Evolutionary conservation across 2,329 filamentous ascomycete genomes (phyloP), one percentile per base, ranked within the genome.

Genomic region (Orbilia quercus): DNA sequence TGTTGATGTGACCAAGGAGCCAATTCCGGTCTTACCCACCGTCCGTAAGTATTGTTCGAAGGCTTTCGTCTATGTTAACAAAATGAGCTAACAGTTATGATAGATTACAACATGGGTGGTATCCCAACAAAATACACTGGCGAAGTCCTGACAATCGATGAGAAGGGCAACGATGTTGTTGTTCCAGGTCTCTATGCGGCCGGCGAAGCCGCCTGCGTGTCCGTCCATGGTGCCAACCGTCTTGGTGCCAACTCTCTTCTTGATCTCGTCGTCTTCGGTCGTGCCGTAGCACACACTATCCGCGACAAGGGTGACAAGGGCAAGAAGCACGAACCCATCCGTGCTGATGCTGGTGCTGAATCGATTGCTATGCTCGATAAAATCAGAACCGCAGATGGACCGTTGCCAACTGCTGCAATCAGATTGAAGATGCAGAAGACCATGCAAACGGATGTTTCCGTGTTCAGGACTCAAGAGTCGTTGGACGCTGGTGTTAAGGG

Each of bases 41-140:
- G 84, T 85, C 1, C 83, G 70, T 74, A 69, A 74, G 70, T 74
- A 23, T 20, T 2, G 51, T 14, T 25, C 31, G 50, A 28, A 14
- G 7, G 12, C 16, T 18, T 7, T 28, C 7, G 4, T 20, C 14
- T 34, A 11, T 7, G 25, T 11, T 9, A 25, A 16, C 7, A 18
- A n/a, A 36, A 11, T 1, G 14, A 11, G 16, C 64, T 71, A 65
- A 62, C 47, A n/a, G 31, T 20, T 38, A 16, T 93, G 22, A 20
- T 59, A 74, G 70, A 99, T 86, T 99, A 99, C 87, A 97, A 97
- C 87, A 99, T 98, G 95, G 94, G 94, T 83, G 94, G 95, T 86
- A 97, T 99, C 78, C 94, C 94, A 58, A 98, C 95, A 77, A 92
- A 91, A 80, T 98, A 96, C 86, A 97, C 92, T 75, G 94, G 95